Percentiles rank a stretch among this genome's conserved stretches.
Evolutionary conservation across 306 rosid species (phyloP).

Genomic region (Luffa acutangula): DNA sequence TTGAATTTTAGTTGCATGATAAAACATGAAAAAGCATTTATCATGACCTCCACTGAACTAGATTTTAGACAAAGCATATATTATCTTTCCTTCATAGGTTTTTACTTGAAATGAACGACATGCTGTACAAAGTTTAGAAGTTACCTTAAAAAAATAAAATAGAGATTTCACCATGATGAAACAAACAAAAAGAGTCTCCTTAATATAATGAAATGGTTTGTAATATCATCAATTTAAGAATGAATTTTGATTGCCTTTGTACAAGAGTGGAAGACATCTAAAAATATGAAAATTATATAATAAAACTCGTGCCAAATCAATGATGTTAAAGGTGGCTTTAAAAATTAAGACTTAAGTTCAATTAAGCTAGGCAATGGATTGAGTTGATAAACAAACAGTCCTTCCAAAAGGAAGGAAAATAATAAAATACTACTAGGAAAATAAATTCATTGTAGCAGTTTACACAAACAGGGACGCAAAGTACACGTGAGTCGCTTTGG

Average conservation of each 20-base stretch:
- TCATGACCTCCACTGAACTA: neutral
- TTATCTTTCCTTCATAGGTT: neutral
- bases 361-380: neutral
- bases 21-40: neutral
- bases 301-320: neutral
- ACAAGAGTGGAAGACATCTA: neutral
- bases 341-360: neutral
- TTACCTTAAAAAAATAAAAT: neutral
- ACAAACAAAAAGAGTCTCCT: neutral
- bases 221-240: neutral
- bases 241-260: neutral
- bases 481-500: neutral
- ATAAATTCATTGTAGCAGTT: constrained; percentile 6
- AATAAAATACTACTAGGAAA: neutral
- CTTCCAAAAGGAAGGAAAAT: neutral
- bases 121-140: neutral
- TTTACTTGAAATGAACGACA: neutral
- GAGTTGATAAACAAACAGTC: neutral
- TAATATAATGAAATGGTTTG: neutral
- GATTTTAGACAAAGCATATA: neutral
- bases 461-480: neutral
- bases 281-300: neutral
- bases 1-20: neutral
- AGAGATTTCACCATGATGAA: neutral
- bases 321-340: neutral